Evolutionary conservation across 2,329 filamentous ascomycete genomes (phyloP).

Genomic region (Alternaria triticimaculans): DNA sequence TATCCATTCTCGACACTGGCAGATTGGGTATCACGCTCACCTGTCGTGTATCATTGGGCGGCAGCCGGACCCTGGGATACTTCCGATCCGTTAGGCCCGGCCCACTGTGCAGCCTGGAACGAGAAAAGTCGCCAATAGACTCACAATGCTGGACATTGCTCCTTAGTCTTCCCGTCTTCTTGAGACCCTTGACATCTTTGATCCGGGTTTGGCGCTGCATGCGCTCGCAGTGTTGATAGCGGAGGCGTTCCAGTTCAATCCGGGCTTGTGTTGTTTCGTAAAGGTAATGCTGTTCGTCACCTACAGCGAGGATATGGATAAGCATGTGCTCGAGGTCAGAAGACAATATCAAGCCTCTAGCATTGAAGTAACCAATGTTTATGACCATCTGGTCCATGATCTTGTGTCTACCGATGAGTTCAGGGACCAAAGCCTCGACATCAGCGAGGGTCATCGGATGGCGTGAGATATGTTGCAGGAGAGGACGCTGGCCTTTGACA

Average conservation of each 20-base stretch:
- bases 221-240: background rate
- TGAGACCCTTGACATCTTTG: too few species aligned
- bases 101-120: background rate
- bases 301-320: background rate
- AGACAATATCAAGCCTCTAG: background rate
- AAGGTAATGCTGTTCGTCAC: background rate
- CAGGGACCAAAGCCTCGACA: conserved; percentile 6
- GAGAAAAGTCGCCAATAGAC: background rate
- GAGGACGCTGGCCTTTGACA: background rate
- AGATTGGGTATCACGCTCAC: background rate
- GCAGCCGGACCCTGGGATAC: background rate
- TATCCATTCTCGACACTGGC: background rate
- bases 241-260: background rate
- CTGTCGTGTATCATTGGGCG: background rate
- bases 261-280: background rate
- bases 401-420: background rate
- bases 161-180: background rate
- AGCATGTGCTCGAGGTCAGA: conserved; percentile 2
- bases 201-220: background rate
- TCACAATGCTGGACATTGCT: background rate
- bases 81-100: background rate
- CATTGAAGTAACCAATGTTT: conserved; percentile 7
- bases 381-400: conserved; percentile 5
- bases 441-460: background rate
- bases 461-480: conserved; percentile 3